phyloP scores from a whole-genome alignment of 495 filamentous ascomycete species.

The Ramalina peruviana region DNA sequence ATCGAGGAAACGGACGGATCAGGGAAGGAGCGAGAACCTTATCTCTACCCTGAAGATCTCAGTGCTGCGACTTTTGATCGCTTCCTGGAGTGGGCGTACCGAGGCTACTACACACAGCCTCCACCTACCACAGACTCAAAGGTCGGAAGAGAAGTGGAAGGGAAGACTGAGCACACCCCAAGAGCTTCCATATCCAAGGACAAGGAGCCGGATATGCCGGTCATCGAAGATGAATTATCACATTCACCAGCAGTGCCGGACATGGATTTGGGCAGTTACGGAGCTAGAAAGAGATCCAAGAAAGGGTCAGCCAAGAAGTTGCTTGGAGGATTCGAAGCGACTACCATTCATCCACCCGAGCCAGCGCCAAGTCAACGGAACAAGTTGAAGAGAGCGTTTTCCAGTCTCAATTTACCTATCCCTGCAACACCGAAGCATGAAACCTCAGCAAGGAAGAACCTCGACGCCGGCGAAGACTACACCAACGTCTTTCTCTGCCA shows the following conservation, averaged over 20 bases:
- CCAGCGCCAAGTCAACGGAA: background rate
- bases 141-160: too few relatives aligned
- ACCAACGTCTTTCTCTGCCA: constrained; percentile 24
- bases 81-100: constrained; percentile 13
- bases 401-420: background rate
- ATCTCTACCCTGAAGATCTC: constrained; percentile 1
- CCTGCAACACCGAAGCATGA: background rate
- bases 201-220: too few relatives aligned
- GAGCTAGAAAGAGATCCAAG: background rate
- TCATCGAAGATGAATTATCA: too few relatives aligned
- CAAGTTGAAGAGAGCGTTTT: background rate
- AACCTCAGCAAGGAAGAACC: background rate
- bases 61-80: constrained; percentile 7
- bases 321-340: too few relatives aligned
- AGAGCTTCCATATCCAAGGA: too few relatives aligned
- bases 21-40: constrained; percentile 4
- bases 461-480: constrained; percentile 18
- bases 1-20: constrained; percentile 1
- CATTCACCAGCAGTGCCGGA: too few relatives aligned
- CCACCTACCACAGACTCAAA: background rate
- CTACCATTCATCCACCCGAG: background rate
- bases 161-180: background rate
- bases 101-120: constrained; percentile 7
- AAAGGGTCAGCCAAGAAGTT: too few relatives aligned
- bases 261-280: background rate